Percentiles rank a stretch among this genome's conserved stretches.
Conservation (phyloP, 805 yeast species). For the Yarrowia sp. region DNA sequence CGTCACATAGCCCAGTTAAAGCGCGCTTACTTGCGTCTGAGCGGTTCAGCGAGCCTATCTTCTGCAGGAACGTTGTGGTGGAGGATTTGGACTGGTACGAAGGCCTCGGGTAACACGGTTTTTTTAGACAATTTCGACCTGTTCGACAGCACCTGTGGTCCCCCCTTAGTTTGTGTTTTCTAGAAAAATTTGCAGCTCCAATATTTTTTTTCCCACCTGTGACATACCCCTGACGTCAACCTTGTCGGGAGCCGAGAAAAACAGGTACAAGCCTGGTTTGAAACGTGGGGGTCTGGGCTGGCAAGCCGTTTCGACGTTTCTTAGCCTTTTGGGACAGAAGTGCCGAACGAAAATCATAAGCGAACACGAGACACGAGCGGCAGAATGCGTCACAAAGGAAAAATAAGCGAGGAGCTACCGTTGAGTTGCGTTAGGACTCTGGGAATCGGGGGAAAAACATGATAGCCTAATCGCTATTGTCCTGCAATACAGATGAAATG, state of each 20-base stretch:
- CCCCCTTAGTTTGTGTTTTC: no score
- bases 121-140: no score
- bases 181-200: no score
- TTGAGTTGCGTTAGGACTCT: neutral
- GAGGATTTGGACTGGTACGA: neutral
- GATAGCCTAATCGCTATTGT: neutral
- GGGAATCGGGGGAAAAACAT: neutral
- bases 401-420: neutral
- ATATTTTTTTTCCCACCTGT: neutral
- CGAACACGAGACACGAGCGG: no score
- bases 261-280: constrained; percentile 9
- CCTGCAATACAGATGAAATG: constrained; percentile 10
- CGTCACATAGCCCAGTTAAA: neutral
- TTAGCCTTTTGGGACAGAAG: neutral
- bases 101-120: no score
- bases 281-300: neutral
- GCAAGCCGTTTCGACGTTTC: neutral
- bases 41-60: neutral
- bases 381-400: neutral
- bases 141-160: no score
- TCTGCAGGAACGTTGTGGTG: constrained; percentile 3
- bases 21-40: constrained; percentile 2
- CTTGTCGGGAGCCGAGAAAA: constrained; percentile 2
- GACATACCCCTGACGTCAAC: constrained; percentile 20
- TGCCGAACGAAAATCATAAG: neutral